These are phyloP conservation scores for Venturia nashicola DNA, from an alignment of 2,329 filamentous ascomycete species.

Conservation along the genomic window DNA sequence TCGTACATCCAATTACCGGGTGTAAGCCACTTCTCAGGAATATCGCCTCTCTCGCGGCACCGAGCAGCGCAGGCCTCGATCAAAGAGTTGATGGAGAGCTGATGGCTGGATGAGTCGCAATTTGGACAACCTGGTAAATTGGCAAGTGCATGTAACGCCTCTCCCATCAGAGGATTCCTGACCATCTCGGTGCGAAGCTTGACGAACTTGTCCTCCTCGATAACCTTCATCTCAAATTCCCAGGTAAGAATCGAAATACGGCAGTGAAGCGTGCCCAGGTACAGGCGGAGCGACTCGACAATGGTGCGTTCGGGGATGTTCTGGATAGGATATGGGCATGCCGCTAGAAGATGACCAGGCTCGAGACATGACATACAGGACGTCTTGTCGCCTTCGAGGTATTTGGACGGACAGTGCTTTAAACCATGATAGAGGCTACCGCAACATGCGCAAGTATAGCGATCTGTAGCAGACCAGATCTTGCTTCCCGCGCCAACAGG, in stretches of 20 bases:
- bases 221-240: background rate
- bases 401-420: background rate
- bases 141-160: background rate
- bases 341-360: background rate
- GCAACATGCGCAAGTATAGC: background rate
- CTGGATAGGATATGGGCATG: slow-evolving; percentile 1
- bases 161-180: background rate
- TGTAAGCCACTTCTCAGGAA: background rate
- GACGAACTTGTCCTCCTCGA: background rate
- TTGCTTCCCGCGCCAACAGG: background rate
- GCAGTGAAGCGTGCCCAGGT: slow-evolving; percentile 1
- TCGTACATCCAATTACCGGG: background rate
- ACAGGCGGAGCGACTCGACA: background rate
- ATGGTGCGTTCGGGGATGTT: background rate
- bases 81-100: background rate
- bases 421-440: background rate
- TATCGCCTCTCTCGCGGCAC: background rate
- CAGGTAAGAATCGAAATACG: background rate
- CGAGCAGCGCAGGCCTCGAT: background rate
- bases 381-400: background rate
- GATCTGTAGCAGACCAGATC: background rate
- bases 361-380: background rate
- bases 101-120: background rate
- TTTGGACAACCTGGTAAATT: background rate
- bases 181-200: background rate